phyloP scores from a whole-genome alignment of 2,329 filamentous ascomycete species.

The Volutella citrinella region DNA sequence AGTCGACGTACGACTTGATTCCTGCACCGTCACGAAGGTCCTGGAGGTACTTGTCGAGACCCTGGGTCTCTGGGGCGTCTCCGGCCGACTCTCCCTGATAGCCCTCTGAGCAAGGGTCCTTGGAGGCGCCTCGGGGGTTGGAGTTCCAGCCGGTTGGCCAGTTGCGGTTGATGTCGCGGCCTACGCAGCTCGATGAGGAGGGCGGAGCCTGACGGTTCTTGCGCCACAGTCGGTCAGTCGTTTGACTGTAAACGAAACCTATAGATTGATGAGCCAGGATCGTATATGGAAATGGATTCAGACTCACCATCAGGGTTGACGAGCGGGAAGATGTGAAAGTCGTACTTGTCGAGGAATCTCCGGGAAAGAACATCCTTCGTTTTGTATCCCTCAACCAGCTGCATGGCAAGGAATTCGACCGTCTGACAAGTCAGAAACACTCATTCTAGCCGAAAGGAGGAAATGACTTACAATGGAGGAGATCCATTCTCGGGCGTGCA shows the following conservation, averaged over 20 bases:
- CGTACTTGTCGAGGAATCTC: constrained; percentile 51
- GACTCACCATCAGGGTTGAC: constrained; percentile 44
- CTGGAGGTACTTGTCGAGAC: constrained; percentile 34
- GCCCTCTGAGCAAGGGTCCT: constrained; percentile 45
- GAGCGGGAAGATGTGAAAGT: constrained; percentile 53
- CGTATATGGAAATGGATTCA: neutral
- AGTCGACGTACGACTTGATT: constrained; percentile 46
- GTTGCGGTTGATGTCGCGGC: constrained; percentile 54
- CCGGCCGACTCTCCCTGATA: constrained; percentile 40
- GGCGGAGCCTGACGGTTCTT: constrained; percentile 46
- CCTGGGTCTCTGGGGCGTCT: constrained; percentile 45
- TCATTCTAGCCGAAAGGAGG: neutral
- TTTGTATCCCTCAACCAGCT: constrained; percentile 42
- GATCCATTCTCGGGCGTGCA: constrained; percentile 56
- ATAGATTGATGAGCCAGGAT: neutral
- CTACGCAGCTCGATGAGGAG: constrained; percentile 36
- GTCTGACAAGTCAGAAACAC: constrained; percentile 19
- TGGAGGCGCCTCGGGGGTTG: constrained; percentile 41
- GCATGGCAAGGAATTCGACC: constrained; percentile 45
- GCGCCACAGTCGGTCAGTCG: constrained; percentile 46
- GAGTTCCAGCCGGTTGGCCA: constrained; percentile 50
- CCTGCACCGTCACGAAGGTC: constrained; percentile 31
- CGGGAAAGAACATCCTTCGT: constrained; percentile 32
- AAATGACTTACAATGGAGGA: constrained; percentile 49
- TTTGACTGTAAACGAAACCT: constrained; percentile 47